Evolutionary conservation across 192 early-diverging fungal genomes (phyloP).

Genomic region (Spizellomyces punctatus): DNA sequence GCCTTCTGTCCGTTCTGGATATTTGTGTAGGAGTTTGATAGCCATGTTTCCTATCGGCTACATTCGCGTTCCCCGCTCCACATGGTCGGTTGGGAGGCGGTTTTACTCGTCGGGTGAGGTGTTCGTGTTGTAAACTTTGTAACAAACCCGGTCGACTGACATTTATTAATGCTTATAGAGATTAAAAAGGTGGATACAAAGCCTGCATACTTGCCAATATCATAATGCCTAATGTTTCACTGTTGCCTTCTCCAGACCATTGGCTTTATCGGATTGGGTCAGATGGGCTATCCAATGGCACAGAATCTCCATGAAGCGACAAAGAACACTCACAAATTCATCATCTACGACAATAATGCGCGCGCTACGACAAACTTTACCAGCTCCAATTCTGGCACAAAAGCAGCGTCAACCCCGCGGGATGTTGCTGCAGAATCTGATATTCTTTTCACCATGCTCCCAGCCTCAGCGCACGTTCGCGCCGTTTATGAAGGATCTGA

Average conservation of each 20-base stretch:
- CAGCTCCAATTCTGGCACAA: constrained; percentile 39
- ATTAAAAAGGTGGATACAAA: no score
- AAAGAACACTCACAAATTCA: constrained; percentile 45
- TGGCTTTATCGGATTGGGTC: constrained; percentile 90
- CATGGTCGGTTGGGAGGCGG: no score
- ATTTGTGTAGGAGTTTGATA: no score
- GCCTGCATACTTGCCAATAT: no score
- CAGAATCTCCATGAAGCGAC: constrained; percentile 72
- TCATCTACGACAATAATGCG: constrained; percentile 75
- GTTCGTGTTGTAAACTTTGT: no score
- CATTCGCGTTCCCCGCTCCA: no score
- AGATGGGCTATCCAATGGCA: constrained; percentile 89
- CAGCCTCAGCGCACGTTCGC: constrained; percentile 78
- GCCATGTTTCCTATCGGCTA: no score
- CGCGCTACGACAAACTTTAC: constrained; percentile 57
- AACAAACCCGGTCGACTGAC: not conserved
- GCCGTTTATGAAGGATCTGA: constrained; percentile 78
- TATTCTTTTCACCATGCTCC: constrained; percentile 91
- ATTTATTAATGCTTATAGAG: not conserved
- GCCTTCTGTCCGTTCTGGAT: no score
- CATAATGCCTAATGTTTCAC: no score
- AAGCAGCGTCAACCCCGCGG: constrained; percentile 60
- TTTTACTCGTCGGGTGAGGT: no score
- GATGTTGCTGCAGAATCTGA: constrained; percentile 71
- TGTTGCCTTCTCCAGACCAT: constrained; percentile 33